phyloP scores from a whole-genome alignment of 140 eudicot species.

The Stevia rebaudiana region DNA sequence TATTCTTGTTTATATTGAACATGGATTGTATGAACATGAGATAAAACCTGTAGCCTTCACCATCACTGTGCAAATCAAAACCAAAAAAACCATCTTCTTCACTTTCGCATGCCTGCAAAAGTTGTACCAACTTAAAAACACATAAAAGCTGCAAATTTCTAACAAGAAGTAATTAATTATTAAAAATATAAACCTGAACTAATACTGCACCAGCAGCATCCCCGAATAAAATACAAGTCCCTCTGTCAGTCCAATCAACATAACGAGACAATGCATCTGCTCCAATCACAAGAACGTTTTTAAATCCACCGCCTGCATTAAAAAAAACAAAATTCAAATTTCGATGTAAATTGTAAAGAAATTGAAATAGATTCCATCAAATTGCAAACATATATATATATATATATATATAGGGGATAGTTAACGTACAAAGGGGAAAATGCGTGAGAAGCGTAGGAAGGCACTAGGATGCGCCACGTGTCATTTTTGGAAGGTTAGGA shows the following conservation, averaged over 20 bases:
- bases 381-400: neutral
- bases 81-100: conserved; percentile 85
- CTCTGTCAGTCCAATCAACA: conserved; percentile 98
- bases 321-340: conserved; percentile 10
- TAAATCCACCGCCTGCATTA: conserved; percentile 71
- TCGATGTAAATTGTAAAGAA: neutral
- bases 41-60: conserved; percentile 76
- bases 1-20: neutral
- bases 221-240: conserved; percentile 90
- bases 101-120: conserved; percentile 74
- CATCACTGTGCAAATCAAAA: conserved; percentile 95
- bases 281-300: conserved; percentile 83
- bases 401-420: too few species aligned
- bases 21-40: neutral
- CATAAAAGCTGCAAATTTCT: conserved; percentile 9
- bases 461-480: too few species aligned
- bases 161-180: neutral
- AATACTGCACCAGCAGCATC: conserved; percentile 99
- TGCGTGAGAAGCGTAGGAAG: too few species aligned
- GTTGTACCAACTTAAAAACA: conserved; percentile 8
- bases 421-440: too few species aligned
- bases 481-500: too few species aligned
- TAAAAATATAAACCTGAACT: conserved; percentile 51
- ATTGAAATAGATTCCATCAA: neutral
- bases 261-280: conserved; percentile 92